Percentiles rank a stretch among this genome's conserved stretches.
Evolutionary conservation across 2,329 filamentous ascomycete genomes (phyloP).

Genomic region (Dendryphion nanum): DNA sequence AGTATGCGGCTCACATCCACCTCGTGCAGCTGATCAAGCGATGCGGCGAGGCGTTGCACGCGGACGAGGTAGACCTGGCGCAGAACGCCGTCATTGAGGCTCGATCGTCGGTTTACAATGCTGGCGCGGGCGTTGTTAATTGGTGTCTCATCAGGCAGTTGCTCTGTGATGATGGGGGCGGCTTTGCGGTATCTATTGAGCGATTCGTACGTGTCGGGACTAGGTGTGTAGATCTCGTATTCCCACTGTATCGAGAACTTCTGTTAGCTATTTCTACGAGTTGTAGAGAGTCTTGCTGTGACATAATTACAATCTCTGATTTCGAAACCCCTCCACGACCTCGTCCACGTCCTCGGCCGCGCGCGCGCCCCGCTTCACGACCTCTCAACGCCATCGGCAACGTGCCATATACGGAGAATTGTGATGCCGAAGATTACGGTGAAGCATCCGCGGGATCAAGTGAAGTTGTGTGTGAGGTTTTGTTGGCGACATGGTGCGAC

Average conservation of each 20-base stretch:
- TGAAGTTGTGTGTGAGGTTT: too few relatives aligned
- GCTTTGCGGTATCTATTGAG: conserved; percentile 28
- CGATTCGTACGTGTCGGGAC: conserved; percentile 25
- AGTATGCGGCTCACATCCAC: conserved; percentile 30
- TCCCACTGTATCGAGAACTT: conserved; percentile 19
- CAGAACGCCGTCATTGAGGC: not conserved
- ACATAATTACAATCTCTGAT: not conserved
- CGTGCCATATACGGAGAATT: too few relatives aligned
- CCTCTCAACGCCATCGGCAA: too few relatives aligned
- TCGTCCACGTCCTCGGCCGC: conserved; percentile 14
- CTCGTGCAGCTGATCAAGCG: conserved; percentile 11
- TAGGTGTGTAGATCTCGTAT: conserved; percentile 28
- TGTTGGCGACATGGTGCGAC: too few relatives aligned
- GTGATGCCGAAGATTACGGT: too few relatives aligned
- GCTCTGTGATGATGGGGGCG: conserved; percentile 24
- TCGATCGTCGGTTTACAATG: conserved; percentile 25
- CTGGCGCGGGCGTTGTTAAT: conserved; percentile 25
- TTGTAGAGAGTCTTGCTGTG: not conserved
- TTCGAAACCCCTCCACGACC: not conserved
- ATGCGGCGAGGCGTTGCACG: not conserved
- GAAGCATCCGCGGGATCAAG: too few relatives aligned
- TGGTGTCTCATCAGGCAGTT: conserved; percentile 21
- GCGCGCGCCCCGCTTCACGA: too few relatives aligned
- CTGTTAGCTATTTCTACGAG: not conserved
- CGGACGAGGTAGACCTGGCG: not conserved